Percentiles rank a stretch among this genome's conserved stretches.
Conservation (phyloP, 331 rosid genomes). For the Saraca asoca region DNA sequence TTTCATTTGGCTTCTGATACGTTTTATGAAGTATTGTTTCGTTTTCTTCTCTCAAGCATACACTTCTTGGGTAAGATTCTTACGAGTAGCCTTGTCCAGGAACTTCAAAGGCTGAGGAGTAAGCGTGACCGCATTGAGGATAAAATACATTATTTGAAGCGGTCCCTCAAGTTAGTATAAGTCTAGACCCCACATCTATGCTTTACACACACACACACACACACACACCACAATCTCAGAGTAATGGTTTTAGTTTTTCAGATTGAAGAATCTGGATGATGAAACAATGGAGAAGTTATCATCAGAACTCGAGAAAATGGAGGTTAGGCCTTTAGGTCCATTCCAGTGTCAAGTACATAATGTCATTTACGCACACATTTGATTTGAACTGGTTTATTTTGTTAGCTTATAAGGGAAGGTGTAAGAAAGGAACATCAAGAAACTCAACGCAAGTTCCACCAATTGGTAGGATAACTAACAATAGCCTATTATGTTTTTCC, state of each 20-base stretch:
- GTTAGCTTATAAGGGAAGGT: conserved; percentile 59
- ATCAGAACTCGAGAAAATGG: conserved; percentile 50
- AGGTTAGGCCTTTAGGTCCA: conserved; percentile 54
- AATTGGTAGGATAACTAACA: conserved; percentile 52
- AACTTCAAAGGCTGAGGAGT: conserved; percentile 73
- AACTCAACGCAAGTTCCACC: conserved; percentile 73
- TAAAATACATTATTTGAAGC: conserved; percentile 77
- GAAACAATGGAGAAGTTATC: conserved; percentile 50
- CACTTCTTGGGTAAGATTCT: conserved; percentile 19
- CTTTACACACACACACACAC: too few relatives aligned
- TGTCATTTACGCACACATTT: conserved; percentile 12
- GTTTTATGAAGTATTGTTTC: conserved; percentile 5
- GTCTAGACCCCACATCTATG: conserved; percentile 13
- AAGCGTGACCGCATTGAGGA: conserved; percentile 85
- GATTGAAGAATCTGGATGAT: conserved; percentile 59
- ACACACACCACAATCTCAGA: not conserved
- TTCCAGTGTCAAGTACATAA: conserved; percentile 20
- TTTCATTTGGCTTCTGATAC: not conserved
- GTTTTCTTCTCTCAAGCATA: conserved; percentile 1
- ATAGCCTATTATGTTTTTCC: conserved; percentile 5
- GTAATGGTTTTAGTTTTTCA: conserved; percentile 34
- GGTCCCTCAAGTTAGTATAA: conserved; percentile 74
- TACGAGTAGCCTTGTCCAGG: conserved; percentile 47
- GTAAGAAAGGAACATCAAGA: conserved; percentile 74
- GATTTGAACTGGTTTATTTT: conserved; percentile 24